Conservation (phyloP, 129 eudicot species). For the Chrysanthemum makinoi region DNA sequence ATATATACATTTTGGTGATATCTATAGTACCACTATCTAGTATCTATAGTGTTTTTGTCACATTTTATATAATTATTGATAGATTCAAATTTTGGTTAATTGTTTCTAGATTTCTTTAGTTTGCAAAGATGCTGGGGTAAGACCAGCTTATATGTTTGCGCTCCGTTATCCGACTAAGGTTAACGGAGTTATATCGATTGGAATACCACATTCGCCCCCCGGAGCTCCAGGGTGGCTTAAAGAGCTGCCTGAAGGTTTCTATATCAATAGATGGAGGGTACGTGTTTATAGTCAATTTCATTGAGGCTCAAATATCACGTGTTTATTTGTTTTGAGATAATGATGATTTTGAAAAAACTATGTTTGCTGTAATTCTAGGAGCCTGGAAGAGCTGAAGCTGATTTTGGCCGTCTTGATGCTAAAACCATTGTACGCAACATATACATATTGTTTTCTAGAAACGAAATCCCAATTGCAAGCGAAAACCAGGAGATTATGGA, state of each 20-base stretch:
- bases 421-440: constrained; percentile 31
- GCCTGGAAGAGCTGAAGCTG: constrained; percentile 44
- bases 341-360: background rate
- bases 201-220: constrained; percentile 34
- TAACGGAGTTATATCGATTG: constrained; percentile 33
- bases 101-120: constrained; percentile 40
- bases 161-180: constrained; percentile 35
- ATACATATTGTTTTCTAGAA: constrained; percentile 38
- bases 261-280: constrained; percentile 53
- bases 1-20: too few relatives aligned
- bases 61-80: too few relatives aligned
- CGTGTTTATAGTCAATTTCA: background rate
- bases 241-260: constrained; percentile 54
- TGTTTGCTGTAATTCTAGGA: constrained; percentile 17
- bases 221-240: constrained; percentile 21
- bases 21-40: too few relatives aligned
- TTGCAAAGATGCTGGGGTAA: constrained; percentile 48
- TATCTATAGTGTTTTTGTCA: too few relatives aligned
- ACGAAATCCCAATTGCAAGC: constrained; percentile 31
- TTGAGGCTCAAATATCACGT: background rate
- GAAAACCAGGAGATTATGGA: constrained; percentile 38
- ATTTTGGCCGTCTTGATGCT: constrained; percentile 31
- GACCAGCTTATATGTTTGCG: constrained; percentile 39
- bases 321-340: background rate
- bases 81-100: background rate